These are phyloP conservation scores for Pythium brachiatum DNA, from an alignment of 352 stramenopile species.

Conservation along the genomic window DNA sequence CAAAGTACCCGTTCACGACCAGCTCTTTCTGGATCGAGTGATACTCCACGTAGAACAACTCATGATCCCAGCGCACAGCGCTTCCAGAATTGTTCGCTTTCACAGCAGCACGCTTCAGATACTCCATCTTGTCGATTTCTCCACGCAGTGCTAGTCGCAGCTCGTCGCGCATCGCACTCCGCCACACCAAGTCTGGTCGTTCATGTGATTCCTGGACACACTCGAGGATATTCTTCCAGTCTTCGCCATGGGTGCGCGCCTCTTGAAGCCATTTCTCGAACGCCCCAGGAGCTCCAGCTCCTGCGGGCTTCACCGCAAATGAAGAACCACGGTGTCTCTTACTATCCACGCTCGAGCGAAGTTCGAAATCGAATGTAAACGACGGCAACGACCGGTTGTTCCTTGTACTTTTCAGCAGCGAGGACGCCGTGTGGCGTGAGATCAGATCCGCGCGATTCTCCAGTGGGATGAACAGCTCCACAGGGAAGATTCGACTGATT, in stretches of 20 bases:
- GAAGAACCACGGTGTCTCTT: slow-evolving; percentile 38
- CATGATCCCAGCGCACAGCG: slow-evolving; percentile 62
- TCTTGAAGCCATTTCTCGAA: slow-evolving; percentile 69
- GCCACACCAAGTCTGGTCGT: slow-evolving; percentile 72
- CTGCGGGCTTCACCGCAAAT: slow-evolving; percentile 8
- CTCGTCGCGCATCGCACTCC: slow-evolving; percentile 58
- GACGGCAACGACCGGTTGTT: slow-evolving; percentile 53
- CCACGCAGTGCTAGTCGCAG: slow-evolving; percentile 45
- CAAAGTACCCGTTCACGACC: slow-evolving; percentile 79
- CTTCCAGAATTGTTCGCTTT: slow-evolving; percentile 15
- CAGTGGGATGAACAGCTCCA: slow-evolving; percentile 73
- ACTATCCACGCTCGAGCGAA: slow-evolving; percentile 38
- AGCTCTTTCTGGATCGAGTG: slow-evolving; percentile 69
- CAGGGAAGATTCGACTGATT: slow-evolving; percentile 77
- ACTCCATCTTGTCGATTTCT: slow-evolving; percentile 59
- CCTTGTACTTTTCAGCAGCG: slow-evolving; percentile 36
- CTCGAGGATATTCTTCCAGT: slow-evolving; percentile 72
- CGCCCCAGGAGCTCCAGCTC: slow-evolving; percentile 16
- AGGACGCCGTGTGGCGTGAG: slow-evolving; percentile 54
- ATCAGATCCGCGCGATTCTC: slow-evolving; percentile 54
- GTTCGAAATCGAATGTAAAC: slow-evolving; percentile 71
- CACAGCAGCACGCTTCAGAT: slow-evolving; percentile 21
- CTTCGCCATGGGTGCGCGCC: slow-evolving; percentile 62
- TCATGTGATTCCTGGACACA: slow-evolving; percentile 56
- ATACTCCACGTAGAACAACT: slow-evolving; percentile 82